These are phyloP conservation scores for Verticillium isaacii DNA, from an alignment of 2,329 filamentous ascomycete species.

Conservation along the genomic window DNA sequence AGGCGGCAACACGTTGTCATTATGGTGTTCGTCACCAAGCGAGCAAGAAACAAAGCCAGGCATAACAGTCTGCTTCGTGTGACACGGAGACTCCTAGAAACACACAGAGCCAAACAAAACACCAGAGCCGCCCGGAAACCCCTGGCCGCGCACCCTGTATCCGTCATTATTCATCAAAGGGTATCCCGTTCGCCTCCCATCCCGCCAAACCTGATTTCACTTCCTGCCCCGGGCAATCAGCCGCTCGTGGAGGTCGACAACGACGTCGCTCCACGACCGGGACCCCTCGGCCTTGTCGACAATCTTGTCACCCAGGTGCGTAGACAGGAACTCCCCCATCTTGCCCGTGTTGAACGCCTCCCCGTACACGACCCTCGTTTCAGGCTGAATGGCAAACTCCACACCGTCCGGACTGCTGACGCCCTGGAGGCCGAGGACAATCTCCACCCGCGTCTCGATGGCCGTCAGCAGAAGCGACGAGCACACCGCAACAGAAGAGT, in stretches of 20 bases:
- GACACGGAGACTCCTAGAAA: neutral
- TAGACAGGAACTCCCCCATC: conserved; percentile 65
- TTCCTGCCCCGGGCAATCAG: conserved; percentile 53
- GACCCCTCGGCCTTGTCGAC: conserved; percentile 21
- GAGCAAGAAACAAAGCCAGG: neutral
- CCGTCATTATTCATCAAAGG: conserved; percentile 1
- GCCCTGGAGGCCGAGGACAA: conserved; percentile 51
- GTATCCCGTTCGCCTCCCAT: neutral
- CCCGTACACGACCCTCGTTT: conserved; percentile 67
- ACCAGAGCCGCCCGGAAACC: neutral
- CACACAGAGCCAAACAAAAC: neutral
- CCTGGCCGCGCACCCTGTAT: neutral
- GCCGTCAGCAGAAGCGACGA: conserved; percentile 58
- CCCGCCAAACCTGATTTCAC: conserved; percentile 16
- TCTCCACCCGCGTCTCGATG: conserved; percentile 64
- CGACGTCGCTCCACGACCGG: conserved; percentile 47
- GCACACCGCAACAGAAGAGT: conserved; percentile 59
- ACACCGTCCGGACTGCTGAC: conserved; percentile 42
- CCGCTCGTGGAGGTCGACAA: conserved; percentile 51
- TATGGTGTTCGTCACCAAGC: neutral
- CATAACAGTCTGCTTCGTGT: neutral
- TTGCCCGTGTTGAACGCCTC: conserved; percentile 72
- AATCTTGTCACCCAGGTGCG: conserved; percentile 39
- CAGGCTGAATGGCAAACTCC: conserved; percentile 47
- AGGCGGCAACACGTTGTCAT: no score